Conservation (phyloP, 129 eudicot species). For the Cynara cardunculus region DNA sequence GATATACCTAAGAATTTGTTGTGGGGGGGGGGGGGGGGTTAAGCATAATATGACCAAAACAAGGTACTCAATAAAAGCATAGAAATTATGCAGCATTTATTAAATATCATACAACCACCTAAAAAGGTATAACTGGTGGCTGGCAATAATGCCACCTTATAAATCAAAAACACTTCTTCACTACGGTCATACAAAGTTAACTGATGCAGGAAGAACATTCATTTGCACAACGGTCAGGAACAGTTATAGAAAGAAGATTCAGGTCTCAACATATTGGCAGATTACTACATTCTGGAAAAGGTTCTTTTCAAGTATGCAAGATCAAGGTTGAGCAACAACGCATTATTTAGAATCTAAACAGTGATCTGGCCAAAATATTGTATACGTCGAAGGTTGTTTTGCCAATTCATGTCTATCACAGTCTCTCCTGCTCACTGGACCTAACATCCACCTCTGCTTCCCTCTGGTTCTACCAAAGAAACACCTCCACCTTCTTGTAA, state of each 20-base stretch:
- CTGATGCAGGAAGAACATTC: background rate
- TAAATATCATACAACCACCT: constrained; percentile 8
- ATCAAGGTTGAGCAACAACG: background rate
- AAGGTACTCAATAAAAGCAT: background rate
- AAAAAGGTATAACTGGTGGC: background rate
- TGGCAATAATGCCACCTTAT: background rate
- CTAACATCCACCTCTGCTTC: constrained; percentile 5
- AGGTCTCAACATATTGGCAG: constrained; percentile 3
- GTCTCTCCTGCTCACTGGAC: constrained; percentile 1
- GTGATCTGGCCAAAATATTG: background rate
- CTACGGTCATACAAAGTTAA: background rate
- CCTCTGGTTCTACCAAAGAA: background rate
- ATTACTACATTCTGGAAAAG: background rate
- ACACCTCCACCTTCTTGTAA: background rate
- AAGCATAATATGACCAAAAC: background rate
- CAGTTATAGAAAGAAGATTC: background rate
- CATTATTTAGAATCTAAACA: background rate
- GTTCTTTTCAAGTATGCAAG: background rate
- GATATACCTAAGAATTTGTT: background rate
- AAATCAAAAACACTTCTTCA: background rate
- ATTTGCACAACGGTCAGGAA: background rate
- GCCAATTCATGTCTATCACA: background rate
- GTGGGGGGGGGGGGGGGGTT: background rate
- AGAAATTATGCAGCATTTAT: background rate
- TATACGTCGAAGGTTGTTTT: background rate